phyloP scores from a whole-genome alignment of 176 grass and related monocot species.

The Musa acuminata region DNA sequence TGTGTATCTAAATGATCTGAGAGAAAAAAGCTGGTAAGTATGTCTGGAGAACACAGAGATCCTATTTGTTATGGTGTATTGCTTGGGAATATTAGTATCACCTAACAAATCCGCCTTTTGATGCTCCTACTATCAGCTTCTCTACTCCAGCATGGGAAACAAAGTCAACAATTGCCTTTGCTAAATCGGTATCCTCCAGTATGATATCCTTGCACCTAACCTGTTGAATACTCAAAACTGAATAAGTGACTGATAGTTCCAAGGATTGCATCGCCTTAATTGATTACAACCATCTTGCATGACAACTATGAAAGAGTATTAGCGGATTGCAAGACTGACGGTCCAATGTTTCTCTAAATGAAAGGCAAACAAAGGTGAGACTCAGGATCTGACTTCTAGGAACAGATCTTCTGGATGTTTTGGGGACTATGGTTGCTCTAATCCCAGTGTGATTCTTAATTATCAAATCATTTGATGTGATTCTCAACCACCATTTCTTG shows the following conservation, averaged over 20 bases:
- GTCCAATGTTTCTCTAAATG: background rate
- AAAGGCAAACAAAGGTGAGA: background rate
- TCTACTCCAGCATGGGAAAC: conserved; percentile 24
- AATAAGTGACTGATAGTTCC: background rate
- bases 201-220: conserved; percentile 37
- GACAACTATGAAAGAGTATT: no score
- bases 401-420: no score
- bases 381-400: no score
- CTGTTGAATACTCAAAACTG: conserved; percentile 1
- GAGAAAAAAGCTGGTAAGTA: background rate
- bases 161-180: conserved; percentile 35
- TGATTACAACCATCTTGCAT: no score
- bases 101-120: conserved; percentile 24
- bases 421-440: no score
- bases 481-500: no score
- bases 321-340: no score
- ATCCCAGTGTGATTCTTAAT: no score
- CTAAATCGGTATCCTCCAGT: conserved; percentile 14
- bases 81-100: background rate
- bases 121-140: conserved; percentile 28
- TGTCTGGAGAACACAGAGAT: no score
- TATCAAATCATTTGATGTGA: no score
- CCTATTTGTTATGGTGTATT: background rate
- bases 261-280: no score
- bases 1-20: conserved; percentile 28